Evolutionary conservation across 2,329 filamentous ascomycete species (phyloP), one percentile per base, ranked within the genome.

Genomic region (Aureobasidium sp.): DNA sequence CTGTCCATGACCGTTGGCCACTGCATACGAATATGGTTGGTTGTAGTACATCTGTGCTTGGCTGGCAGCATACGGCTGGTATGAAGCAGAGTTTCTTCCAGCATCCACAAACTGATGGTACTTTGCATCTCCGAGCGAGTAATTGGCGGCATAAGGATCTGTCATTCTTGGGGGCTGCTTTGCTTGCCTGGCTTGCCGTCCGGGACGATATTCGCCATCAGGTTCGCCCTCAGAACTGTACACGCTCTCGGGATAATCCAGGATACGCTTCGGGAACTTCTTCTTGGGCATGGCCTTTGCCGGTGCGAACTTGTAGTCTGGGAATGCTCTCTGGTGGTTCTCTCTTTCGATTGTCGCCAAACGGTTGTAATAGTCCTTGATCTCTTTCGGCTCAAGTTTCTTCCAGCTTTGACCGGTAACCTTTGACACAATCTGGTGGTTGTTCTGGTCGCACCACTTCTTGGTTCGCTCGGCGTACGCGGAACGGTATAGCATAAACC

Each of bases 401-500:
- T 64, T 64, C 96, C 96, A 99, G 74, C 93, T 95, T 64, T 89
- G 84, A 33, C 95, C 96, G 66, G 93, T 94, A n/a, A 96, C 89
- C 53, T 90, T 89, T 2, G 95, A 98, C 31, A 98, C 92, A 42
- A 96, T 84, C 77, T 99, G 95, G 77, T 99, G 95, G 80, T 98
- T 98, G 78, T 96, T 95, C 73, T 96, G 90, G 18, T 88, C 83
- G 72, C 92, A 93, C 84, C 90, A 93, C 60, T 88, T 85, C 79
- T 97, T 97, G 67, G 93, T 93, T 38, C 94, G 87, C 68, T 96
- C 93, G 67, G 97, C 93, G 75, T 93, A 98, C 9, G 94, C 93
- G 70, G 96, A 97, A 48, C 96, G 91, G 78, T 99, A 99, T 59
- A 99, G 84, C 92, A 99, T 97, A 82, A 98, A 99, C 1, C 93